phyloP scores from a whole-genome alignment of 2,329 filamentous ascomycete genomes.

The Arthroderma sp. region DNA sequence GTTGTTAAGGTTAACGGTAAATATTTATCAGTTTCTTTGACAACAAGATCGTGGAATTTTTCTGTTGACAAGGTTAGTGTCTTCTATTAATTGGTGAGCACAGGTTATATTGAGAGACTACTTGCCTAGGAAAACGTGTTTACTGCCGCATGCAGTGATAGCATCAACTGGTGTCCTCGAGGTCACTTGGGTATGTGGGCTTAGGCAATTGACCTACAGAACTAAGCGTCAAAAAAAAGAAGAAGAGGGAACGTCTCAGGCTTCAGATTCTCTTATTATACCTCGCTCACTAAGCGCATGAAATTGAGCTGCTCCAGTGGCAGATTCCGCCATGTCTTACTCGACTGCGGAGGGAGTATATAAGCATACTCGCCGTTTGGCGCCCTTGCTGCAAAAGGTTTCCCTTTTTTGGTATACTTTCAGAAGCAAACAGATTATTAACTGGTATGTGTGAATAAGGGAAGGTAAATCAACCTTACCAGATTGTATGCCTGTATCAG shows the following conservation, averaged over 20 bases:
- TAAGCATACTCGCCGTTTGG: background rate
- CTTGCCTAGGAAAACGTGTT: too few species aligned
- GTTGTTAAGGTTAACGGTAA: background rate
- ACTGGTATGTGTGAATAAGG: too few species aligned
- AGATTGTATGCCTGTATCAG: background rate
- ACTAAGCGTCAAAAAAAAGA: background rate
- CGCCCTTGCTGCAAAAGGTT: background rate
- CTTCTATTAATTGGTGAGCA: too few species aligned
- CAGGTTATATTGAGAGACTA: too few species aligned
- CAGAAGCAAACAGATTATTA: background rate
- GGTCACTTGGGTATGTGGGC: too few species aligned
- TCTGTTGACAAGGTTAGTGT: too few species aligned
- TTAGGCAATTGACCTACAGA: background rate
- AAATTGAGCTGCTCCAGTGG: background rate
- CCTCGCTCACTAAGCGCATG: conserved; percentile 1
- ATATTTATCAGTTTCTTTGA: too few species aligned
- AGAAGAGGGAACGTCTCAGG: background rate
- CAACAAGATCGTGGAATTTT: too few species aligned
- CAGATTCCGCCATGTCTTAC: background rate
- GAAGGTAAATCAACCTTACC: background rate
- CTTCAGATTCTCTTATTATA: background rate
- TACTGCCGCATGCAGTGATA: too few species aligned
- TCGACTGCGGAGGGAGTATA: background rate
- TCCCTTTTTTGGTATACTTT: conserved; percentile 2
- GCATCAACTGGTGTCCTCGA: too few species aligned